Base-by-base conservation (phyloP, 805 yeast species). In the Saccharomyces mikatae region DNA sequence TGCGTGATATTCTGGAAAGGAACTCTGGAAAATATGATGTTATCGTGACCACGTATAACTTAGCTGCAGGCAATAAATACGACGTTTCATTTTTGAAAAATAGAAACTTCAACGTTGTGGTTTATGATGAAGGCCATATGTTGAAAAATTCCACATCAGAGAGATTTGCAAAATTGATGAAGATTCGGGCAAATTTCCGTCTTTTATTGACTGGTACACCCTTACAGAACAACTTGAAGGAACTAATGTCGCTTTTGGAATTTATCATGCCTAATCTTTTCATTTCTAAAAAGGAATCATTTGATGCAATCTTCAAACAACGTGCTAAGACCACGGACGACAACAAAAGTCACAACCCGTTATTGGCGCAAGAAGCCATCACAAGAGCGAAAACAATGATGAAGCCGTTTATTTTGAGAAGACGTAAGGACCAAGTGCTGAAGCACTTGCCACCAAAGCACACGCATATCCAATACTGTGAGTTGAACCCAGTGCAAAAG, bases 61-160 rank as follows among this genome's bases (percentile, higher is more conserved):
- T 94, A 59, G 97, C 98, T 0, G 83, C 95, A 17, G 96, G 97
- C 17, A 80, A 86, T 48, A 85, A 89, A 60, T 79, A 80, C 49
- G 99, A 94, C 69, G 82, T 83, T 62, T 80, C 84, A 29, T 94
- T 94, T 65, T 76, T 94, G 61, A 82, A 83, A 65, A 77, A 80
- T 58, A 82, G 84, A 63, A 77, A 80, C 24, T 94, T 94, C 70
- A 89, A 94, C 68, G 88, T 86, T 60, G 82, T 96, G 57, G 92
- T 94, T 1, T 94, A 89, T 66, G 99, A 94, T 70, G 99, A 94
- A 75, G 99, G 99, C 1, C 99, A 94, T 70, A 84, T 94, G 88
- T 76, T 94, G 61, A 94, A 94, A 68, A 94, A 94, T 70, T 87
- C 96, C 2, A 76, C 80, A 56, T 81, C 94, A 30, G 98, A 92